Evolutionary conservation across 2,329 filamentous ascomycete species (phyloP), one percentile per base, ranked within the genome.

Genomic region (Trichoderma harzianum): DNA sequence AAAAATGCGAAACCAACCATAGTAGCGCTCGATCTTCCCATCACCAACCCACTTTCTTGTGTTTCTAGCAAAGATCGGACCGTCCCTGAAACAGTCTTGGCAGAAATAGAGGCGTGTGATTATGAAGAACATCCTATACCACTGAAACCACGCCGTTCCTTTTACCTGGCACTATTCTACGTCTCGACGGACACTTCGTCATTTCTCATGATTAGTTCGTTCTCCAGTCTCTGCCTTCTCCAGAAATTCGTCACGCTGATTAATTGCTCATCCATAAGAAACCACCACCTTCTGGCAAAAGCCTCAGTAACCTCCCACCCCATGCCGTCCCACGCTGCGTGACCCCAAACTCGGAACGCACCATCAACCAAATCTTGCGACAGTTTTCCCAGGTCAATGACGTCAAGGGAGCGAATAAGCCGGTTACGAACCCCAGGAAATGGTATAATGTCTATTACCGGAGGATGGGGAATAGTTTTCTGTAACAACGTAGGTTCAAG

Each of bases 231-330:
- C 6, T 55, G 53, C 6, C 14, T 62, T 10, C 67, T 36, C 66
- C 67, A 72, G n/a, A 64, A 61, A n/a, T 66, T 66, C 5, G 51
- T 71, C 28, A 51, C 60, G 3, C 36, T 36, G 14, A 70, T 32
- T 16, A 71, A 12, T 18, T 70, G 47, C 11, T 65, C 67, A 28
- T 47, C 36, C 16, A 66, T 61, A 5, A 66, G 30, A 6, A 57
- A 66, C 47, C 61, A 53, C 67, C 67, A 70, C 36, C 24, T 70
- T n/a, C 39, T 28, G 1, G 61, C 53, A 53, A 71, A 71, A 2
- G 34, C 21, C 36, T 71, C 61, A 30, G 30, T 43, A 11, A 72
- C 60, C 32, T 67, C 68, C 60, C 61, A 61, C 18, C 28, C 36
- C 26, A 18, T 43, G 10, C 57, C 39, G 34, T 60, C 71, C 32